Evolutionary conservation across 345 rosid genomes (phyloP).

Genomic region (Citrus australasica): DNA sequence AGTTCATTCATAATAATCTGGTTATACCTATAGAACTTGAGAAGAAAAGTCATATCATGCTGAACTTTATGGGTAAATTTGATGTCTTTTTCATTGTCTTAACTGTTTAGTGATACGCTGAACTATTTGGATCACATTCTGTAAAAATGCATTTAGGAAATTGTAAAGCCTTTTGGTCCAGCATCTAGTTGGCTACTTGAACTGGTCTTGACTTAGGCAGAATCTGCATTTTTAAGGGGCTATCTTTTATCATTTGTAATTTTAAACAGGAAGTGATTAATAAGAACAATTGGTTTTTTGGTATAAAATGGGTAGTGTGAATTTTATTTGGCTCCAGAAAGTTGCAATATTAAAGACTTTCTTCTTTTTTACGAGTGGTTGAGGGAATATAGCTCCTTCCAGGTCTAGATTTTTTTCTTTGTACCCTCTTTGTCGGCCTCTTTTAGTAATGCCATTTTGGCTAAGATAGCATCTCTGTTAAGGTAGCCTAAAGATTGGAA

Average conservation of each 20-base stretch:
- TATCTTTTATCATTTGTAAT: background rate
- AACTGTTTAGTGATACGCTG: background rate
- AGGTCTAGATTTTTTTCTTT: background rate
- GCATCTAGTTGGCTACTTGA: background rate
- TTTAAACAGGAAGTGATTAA: background rate
- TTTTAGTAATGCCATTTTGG: background rate
- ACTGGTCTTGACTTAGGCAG: background rate
- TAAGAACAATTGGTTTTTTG: background rate
- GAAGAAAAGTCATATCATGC: background rate
- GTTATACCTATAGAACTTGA: background rate
- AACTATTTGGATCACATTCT: background rate
- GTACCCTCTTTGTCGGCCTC: background rate
- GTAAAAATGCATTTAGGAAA: background rate
- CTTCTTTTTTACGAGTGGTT: background rate
- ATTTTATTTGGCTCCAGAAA: background rate
- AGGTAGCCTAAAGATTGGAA: background rate
- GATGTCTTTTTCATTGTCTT: background rate
- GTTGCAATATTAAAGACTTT: background rate
- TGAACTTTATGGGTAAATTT: background rate
- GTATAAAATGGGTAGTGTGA: background rate
- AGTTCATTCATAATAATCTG: background rate
- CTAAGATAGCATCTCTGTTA: background rate
- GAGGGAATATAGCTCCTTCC: background rate
- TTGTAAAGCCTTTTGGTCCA: background rate
- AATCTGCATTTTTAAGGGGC: background rate